Evolutionary conservation across 139 green algal species (phyloP), one percentile per base, ranked within the genome.

Genomic region (Closterium sp.): DNA sequence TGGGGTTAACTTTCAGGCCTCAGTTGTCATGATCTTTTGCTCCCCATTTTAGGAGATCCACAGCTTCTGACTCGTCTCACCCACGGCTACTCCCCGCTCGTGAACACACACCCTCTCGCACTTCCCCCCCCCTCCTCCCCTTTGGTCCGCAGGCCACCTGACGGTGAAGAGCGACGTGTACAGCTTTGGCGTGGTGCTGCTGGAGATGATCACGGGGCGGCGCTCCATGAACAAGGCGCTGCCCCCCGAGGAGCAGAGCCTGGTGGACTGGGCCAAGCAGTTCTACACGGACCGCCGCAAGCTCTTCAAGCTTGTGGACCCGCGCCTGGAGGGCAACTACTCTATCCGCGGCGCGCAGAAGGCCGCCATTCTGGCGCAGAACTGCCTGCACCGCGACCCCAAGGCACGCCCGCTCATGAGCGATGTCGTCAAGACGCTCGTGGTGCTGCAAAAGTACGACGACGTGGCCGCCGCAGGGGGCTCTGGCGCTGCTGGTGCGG

Each of bases 81-180:
- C 43, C 23, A 12, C 9, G 23, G 9, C 4, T 5, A 16, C 12
- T 28, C 43, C 43, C 10, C 43, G 23, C 43, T 25, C 43, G 38
- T 16, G 3, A 66, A 66, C 38, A 66, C 38, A 66, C 4, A 9
- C 2, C 43, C 8, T 69, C 43, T n/a, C n/a, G n/a, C n/a, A 69
- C 43, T 28, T 25, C 10, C 0, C 3, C 43, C 23, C 43, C 12
- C 43, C 43, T 25, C 9, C 0, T 1, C 9, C 35, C 30, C 30
- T 1, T 83, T 31, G 9, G 89, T 88, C 93, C 33, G 28, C 89
- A 92, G 89, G 95, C 25, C 91, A 94, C 33, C 87, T 95, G 23
- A 95, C 88, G 31, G 91, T 95, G 2, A 96, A 95, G 87, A 95
- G 87, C 8, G 95, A 96, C 86, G 94, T 96, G 23, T 96, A 96